These are phyloP conservation scores for Penicillium mononematosum DNA, from an alignment of 495 filamentous ascomycete genomes.

Conservation along the genomic window DNA sequence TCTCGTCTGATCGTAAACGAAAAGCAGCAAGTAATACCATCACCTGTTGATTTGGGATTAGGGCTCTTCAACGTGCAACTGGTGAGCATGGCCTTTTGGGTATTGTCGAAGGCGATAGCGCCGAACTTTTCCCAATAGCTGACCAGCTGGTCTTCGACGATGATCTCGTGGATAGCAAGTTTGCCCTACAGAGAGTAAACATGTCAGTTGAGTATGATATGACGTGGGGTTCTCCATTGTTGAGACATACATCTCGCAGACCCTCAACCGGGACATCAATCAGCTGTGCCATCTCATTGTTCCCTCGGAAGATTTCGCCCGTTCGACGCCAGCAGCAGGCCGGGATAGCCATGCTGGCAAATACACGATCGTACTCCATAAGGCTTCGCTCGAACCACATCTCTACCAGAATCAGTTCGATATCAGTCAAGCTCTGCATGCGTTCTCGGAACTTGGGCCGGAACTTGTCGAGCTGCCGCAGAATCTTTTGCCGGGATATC, in stretches of 20 bases:
- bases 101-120: constrained; percentile 93
- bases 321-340: constrained; percentile 97
- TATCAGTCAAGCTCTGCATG: constrained; percentile 85
- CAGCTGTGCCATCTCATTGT: constrained; percentile 97
- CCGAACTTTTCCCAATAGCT: constrained; percentile 99
- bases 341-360: constrained; percentile 97
- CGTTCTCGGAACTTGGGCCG: constrained; percentile 94
- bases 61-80: constrained; percentile 90
- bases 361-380: constrained; percentile 97
- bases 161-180: constrained; percentile 90
- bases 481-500: constrained; percentile 77
- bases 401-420: constrained; percentile 89
- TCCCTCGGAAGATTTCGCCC: constrained; percentile 95
- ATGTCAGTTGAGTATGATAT: background rate
- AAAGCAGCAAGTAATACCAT: constrained; percentile 89
- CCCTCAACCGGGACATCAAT: constrained; percentile 90
- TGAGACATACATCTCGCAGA: constrained; percentile 75
- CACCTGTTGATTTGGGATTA: constrained; percentile 64
- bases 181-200: constrained; percentile 62
- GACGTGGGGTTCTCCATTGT: background rate
- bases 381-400: constrained; percentile 97
- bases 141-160: constrained; percentile 89
- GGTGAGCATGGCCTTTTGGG: constrained; percentile 96
- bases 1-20: constrained; percentile 95
- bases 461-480: constrained; percentile 87